Conservation (phyloP, 2,329 filamentous ascomycete species). For the Penicillium crustosum region DNA sequence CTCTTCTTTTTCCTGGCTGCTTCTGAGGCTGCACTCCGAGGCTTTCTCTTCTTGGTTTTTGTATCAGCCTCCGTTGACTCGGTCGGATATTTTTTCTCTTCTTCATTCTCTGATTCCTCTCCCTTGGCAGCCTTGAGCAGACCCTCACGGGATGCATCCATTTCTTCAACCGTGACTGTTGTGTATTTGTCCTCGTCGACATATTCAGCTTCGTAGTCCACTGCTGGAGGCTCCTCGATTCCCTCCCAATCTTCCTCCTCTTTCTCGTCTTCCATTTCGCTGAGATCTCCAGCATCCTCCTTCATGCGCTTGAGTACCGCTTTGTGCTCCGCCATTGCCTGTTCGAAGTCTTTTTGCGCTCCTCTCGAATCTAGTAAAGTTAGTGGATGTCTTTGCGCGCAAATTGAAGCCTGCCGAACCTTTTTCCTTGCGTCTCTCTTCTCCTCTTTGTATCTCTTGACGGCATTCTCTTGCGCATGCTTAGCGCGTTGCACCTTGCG, state of each 20-base stretch:
- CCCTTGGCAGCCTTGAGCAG: conserved; percentile 56
- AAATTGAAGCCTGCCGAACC: conserved; percentile 52
- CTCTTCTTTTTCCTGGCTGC: conserved; percentile 78
- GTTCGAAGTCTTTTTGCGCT: conserved; percentile 77
- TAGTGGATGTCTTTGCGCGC: conserved; percentile 5
- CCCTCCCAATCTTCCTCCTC: conserved; percentile 66
- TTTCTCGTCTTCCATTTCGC: conserved; percentile 32
- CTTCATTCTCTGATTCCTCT: conserved; percentile 30
- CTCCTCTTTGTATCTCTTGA: conserved; percentile 74
- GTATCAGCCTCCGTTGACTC: conserved; percentile 29
- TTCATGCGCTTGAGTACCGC: conserved; percentile 64
- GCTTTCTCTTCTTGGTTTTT: conserved; percentile 51
- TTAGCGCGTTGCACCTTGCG: conserved; percentile 84
- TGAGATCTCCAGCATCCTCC: conserved; percentile 29
- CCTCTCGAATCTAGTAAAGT: conserved; percentile 69
- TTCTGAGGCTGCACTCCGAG: conserved; percentile 41
- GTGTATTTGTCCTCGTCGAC: conserved; percentile 95
- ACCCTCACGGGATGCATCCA: conserved; percentile 74
- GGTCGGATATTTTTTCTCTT: conserved; percentile 32
- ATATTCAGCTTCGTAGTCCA: conserved; percentile 89
- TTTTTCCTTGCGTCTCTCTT: conserved; percentile 71
- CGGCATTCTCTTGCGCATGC: conserved; percentile 77
- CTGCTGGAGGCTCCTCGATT: conserved; percentile 53
- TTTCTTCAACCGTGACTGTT: conserved; percentile 88
- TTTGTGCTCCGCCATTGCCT: conserved; percentile 77